Evolutionary conservation across 2,329 filamentous ascomycete genomes (phyloP), one percentile per base, ranked within the genome.

Genomic region (Botryosphaeria dothidea): DNA sequence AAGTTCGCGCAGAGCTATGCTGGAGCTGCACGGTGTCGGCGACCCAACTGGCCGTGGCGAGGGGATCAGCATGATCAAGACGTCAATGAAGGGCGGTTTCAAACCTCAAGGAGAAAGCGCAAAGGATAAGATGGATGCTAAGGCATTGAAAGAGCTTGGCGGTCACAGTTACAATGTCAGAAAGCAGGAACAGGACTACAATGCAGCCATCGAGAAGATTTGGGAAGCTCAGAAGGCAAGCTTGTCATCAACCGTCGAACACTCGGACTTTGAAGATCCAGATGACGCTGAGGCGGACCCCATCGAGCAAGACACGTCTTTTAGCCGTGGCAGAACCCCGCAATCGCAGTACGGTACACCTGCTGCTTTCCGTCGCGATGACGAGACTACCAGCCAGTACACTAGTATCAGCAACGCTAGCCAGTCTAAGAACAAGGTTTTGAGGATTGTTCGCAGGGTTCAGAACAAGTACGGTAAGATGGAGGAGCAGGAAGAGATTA

Each of bases 81-180:
- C 93, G 0, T 96, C 92, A 0, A 99, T 99, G 95, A 99, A 99
- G 79, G 95, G 95, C 67, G 95, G 95, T 0, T 99, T 97, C 77
- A 92, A 93, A 73, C 90, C 93, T 21, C 86, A 96, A 27, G 93
- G 92, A 21, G 92, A 97, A 76, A 93, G 92, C 72, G 92, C 93
- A 67, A 91, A 92, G 72, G 91, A 93, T 67, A 92, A 93, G 75
- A 88, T 95, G 68, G 92, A 93, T 74, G 91, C 91, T 17, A 94
- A 95, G 72, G 81, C 82, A 68, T 78, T 84, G 65, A 88, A 88
- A 68, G 86, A 89, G 65, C 82, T 85, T 68, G 93, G 93, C 64
- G 95, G 95, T 0, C 95, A 99, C 78, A 93, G 92, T 70, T 99
- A 99, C 81, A 99, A 99, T 69, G 95, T 99, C 67, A 95, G 94